phyloP scores from a whole-genome alignment of 345 rosid genomes.

The Abelmoschus esculentus region DNA sequence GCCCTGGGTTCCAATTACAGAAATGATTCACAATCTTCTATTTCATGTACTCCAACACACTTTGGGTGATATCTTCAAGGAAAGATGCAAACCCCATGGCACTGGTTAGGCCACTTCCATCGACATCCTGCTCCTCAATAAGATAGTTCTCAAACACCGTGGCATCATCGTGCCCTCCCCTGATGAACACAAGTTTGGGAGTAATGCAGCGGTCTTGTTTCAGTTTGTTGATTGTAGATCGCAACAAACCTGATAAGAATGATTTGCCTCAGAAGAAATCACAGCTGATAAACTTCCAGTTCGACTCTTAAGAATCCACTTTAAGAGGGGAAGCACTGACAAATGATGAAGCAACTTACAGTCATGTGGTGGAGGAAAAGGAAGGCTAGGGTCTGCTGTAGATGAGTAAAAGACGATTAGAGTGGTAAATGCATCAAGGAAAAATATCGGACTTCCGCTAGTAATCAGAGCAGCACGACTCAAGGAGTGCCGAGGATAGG shows the following conservation, averaged over 20 bases:
- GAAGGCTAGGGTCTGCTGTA: constrained; percentile 71
- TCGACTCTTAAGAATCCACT: neutral
- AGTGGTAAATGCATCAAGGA: constrained; percentile 88
- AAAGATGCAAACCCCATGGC: constrained; percentile 90
- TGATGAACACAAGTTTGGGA: constrained; percentile 72
- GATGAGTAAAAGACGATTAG: constrained; percentile 87
- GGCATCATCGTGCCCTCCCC: constrained; percentile 82
- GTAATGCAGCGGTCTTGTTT: constrained; percentile 88
- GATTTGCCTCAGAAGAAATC: neutral
- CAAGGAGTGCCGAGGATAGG: constrained; percentile 87
- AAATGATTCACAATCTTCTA: constrained; percentile 18
- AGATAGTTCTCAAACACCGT: constrained; percentile 77
- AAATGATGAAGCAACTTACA: constrained; percentile 44
- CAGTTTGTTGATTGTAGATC: constrained; percentile 69
- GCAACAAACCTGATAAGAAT: constrained; percentile 50
- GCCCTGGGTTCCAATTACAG: neutral
- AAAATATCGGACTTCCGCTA: constrained; percentile 92
- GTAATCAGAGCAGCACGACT: constrained; percentile 88
- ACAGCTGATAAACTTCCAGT: neutral
- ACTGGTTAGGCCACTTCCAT: constrained; percentile 73
- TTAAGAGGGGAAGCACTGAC: neutral
- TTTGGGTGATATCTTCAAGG: constrained; percentile 73
- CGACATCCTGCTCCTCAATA: constrained; percentile 95
- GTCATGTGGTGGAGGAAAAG: constrained; percentile 93
- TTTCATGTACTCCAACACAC: constrained; percentile 80